Base-by-base conservation (phyloP, 169 alveolate genomes). In the Plasmodium reichenowi region DNA sequence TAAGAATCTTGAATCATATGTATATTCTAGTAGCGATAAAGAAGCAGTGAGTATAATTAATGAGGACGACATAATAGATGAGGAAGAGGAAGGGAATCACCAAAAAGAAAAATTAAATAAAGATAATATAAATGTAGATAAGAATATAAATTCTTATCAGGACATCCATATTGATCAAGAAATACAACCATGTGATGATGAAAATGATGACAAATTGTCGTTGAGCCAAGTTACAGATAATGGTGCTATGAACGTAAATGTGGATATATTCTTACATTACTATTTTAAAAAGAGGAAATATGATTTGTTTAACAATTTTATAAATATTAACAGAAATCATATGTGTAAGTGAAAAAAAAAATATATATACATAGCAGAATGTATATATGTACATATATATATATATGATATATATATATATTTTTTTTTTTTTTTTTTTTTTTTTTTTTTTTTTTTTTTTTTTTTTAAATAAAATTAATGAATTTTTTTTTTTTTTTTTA, bases 211-310 rank as follows among this genome's bases (percentile, higher is more conserved):
- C 17, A 17, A 29, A n/a, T 52, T 54, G 6, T 83, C 91, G 10
- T 24, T 83, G 8, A 70, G 91, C 32, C 85, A 83, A 50, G 24
- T 83, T 12, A 83, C 91, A 15, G 91, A 83, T 17, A 83, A 83
- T 45, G 91, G 85, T n/a, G 71, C 32, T 45, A 83, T 83, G 91
- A 83, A 83, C 29, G 85, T 83, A 6, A 52, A 83, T 24, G 91
- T 83, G 12, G 91, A 83, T 17, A 83, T 83, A 20, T 83, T 83
- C 20, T 56, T 83, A 43, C 91, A 83, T 63, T 83, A 83, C 26
- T 83, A 83, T 63, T 83, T 83, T 50, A 83, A 83, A 56, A 71
- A 72, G 20, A 83, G 63, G 63, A 83, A 83, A 43, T 58, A 83
- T 20, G 91, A 83, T 70, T 29, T 68, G 24, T 83, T 83, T 74